A percentile compares a stretch with the other conserved stretches of the same genome.
phyloP scores from a whole-genome alignment of 176 grass and related monocot species.

The Phoenix roebelenii region DNA sequence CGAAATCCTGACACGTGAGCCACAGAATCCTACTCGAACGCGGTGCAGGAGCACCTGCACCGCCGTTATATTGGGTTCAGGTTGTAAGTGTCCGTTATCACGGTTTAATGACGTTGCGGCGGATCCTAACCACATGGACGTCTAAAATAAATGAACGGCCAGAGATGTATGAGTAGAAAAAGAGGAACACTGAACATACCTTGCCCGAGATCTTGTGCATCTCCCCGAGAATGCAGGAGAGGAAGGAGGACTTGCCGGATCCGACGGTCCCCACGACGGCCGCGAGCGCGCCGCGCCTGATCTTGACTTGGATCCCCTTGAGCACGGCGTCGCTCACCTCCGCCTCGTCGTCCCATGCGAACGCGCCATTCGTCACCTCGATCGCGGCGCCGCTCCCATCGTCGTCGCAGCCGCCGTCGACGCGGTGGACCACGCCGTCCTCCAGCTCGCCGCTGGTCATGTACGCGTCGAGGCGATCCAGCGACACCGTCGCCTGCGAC shows the following conservation, averaged over 20 bases:
- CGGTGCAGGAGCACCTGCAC: too few relatives aligned
- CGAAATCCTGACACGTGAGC: too few relatives aligned
- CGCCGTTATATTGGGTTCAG: too few relatives aligned
- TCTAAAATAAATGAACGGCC: background rate
- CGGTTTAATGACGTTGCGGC: too few relatives aligned
- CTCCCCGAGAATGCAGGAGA: conserved; percentile 76
- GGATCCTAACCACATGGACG: too few relatives aligned
- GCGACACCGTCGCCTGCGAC: conserved; percentile 85
- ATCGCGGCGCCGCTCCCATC: conserved; percentile 32
- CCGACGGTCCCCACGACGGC: conserved; percentile 81
- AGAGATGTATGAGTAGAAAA: too few relatives aligned
- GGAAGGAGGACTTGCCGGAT: conserved; percentile 86
- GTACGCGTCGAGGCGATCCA: conserved; percentile 55
- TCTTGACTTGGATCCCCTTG: conserved; percentile 50
- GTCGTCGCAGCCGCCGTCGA: background rate
- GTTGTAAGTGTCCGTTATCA: too few relatives aligned
- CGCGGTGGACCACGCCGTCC: conserved; percentile 50
- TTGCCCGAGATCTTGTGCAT: conserved; percentile 78
- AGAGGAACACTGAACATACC: conserved; percentile 21
- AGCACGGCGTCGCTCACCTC: conserved; percentile 25
- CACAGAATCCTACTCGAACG: too few relatives aligned
- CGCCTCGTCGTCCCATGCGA: conserved; percentile 76
- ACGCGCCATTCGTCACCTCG: conserved; percentile 43
- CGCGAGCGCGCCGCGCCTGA: conserved; percentile 46
- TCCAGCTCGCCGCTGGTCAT: conserved; percentile 75